phyloP scores from a whole-genome alignment of 108 stramenopile species.

The Conticribra weissflogii region DNA sequence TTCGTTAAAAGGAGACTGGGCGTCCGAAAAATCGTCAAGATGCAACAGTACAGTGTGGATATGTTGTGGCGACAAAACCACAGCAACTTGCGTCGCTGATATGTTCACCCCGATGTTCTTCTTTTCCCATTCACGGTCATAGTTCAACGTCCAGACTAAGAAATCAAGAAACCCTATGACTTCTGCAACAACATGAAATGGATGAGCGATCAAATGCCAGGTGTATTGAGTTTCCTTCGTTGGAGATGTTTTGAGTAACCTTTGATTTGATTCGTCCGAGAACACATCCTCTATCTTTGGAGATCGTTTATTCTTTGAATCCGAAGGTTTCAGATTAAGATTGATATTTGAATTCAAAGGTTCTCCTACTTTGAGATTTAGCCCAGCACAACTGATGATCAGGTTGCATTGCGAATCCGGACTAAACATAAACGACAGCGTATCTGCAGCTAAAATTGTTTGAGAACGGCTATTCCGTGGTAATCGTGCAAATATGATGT shows the following conservation, averaged over 20 bases:
- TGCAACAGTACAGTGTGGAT: conserved; percentile 38
- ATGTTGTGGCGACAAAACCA: conserved; percentile 18
- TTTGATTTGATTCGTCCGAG: too few relatives aligned
- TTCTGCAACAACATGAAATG: conserved; percentile 31
- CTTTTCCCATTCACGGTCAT: conserved; percentile 34
- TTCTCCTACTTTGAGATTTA: conserved; percentile 20
- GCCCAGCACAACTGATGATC: conserved; percentile 4
- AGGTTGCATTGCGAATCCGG: conserved; percentile 14
- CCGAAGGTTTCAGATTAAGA: too few relatives aligned
- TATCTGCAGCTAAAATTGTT: conserved; percentile 10
- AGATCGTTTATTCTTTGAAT: neutral
- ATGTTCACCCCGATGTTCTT: conserved; percentile 6
- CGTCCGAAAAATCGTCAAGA: conserved; percentile 37
- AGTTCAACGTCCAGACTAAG: conserved; percentile 22
- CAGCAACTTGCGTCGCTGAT: conserved; percentile 17
- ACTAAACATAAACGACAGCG: conserved; percentile 15
- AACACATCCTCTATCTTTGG: too few relatives aligned
- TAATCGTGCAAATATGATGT: conserved; percentile 13
- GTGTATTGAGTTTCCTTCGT: neutral
- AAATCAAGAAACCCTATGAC: conserved; percentile 25
- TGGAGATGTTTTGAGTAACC: too few relatives aligned
- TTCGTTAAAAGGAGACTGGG: conserved; percentile 28
- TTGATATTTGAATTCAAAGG: too few relatives aligned
- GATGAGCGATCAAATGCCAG: conserved; percentile 25
- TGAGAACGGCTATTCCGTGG: conserved; percentile 6